phyloP scores from a whole-genome alignment of 2,329 filamentous ascomycete species.

The Ophidiomyces ophidiicola region DNA sequence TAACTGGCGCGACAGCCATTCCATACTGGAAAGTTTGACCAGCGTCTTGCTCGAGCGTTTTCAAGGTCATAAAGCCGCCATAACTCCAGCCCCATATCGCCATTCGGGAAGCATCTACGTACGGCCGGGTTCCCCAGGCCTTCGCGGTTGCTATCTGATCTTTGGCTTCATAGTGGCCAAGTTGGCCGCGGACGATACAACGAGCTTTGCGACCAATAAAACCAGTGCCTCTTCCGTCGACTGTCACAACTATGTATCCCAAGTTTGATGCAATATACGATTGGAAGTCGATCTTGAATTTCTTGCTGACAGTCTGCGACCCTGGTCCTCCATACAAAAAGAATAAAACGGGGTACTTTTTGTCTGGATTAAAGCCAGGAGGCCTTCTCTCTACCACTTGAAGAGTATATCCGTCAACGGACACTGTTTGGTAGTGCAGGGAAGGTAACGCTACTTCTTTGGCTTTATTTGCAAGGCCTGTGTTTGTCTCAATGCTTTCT shows the following conservation, averaged over 20 bases:
- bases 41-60: conserved; percentile 82
- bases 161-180: conserved; percentile 71
- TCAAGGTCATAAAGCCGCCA: conserved; percentile 87
- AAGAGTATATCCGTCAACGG: conserved; percentile 64
- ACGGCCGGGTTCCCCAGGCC: conserved; percentile 65
- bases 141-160: conserved; percentile 89
- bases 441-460: conserved; percentile 70
- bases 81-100: conserved; percentile 99
- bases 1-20: conserved; percentile 97
- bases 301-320: conserved; percentile 76
- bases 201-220: conserved; percentile 76
- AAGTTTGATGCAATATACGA: conserved; percentile 73
- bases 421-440: conserved; percentile 68
- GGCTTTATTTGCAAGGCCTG: conserved; percentile 54
- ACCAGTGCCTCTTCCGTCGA: conserved; percentile 87
- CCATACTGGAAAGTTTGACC: conserved; percentile 88
- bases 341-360: conserved; percentile 88
- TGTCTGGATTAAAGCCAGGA: conserved; percentile 70
- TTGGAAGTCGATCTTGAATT: conserved; percentile 77
- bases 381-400: conserved; percentile 75
- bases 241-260: conserved; percentile 87
- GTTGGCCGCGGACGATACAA: conserved; percentile 66
- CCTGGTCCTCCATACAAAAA: conserved; percentile 87
- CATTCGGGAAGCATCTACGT: conserved; percentile 69
- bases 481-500: conserved; percentile 66